A percentile compares a stretch with the other conserved stretches of the same genome.
Conservation (phyloP, 345 rosid genomes). For the Arabidopsis thaliana region TAIR10.1 NC_003070.9:10684001-10684500, state of each 20-base stretch:
- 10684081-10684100: slow-evolving; percentile 45
- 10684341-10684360: not conserved
- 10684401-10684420: not conserved
- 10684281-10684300: not conserved
- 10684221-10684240: not conserved
- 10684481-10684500: not conserved
- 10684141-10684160: slow-evolving; percentile 29
- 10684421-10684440: not conserved
- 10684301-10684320: not conserved
- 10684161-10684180: slow-evolving; percentile 28
- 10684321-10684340: not conserved
- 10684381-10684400: not conserved
- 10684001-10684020: slow-evolving; percentile 8
- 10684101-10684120: slow-evolving; percentile 43
- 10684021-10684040: slow-evolving; percentile 33
- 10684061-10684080: slow-evolving; percentile 21
- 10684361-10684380: not conserved
- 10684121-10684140: slow-evolving; percentile 32
- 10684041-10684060: slow-evolving; percentile 41
- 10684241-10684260: not conserved
- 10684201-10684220: slow-evolving; percentile 24
- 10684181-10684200: slow-evolving; percentile 25
- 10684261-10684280: slow-evolving; percentile 14
- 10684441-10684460: not conserved
- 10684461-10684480: not conserved